Conservation (phyloP, 2,329 filamentous ascomycete genomes). For the Trichophyton equinum region DNA sequence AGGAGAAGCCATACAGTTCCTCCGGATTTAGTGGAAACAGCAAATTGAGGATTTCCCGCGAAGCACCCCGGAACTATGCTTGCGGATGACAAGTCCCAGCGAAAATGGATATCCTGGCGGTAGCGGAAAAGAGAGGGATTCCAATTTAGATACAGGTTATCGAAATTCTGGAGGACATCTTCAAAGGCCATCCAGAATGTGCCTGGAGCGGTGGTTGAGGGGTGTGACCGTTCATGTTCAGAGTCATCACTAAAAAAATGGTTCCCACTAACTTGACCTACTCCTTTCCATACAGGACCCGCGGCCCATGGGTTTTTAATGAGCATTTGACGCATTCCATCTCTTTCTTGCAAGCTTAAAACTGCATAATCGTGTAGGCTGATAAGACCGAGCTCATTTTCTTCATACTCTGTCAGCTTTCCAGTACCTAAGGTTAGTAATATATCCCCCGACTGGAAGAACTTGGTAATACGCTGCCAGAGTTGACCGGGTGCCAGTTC, state of each 20-base stretch:
- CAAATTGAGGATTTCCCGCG: constrained; percentile 51
- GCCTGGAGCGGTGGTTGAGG: constrained; percentile 42
- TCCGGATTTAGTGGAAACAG: constrained; percentile 39
- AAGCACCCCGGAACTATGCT: constrained; percentile 60
- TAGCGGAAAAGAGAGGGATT: constrained; percentile 71
- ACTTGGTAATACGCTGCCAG: constrained; percentile 64
- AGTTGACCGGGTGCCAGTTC: constrained; percentile 63
- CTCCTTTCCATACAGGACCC: constrained; percentile 36
- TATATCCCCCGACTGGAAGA: constrained; percentile 66
- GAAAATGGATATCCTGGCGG: constrained; percentile 81
- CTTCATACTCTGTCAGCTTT: constrained; percentile 61
- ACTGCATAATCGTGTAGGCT: constrained; percentile 92
- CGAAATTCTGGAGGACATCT: constrained; percentile 79
- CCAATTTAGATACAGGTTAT: constrained; percentile 96
- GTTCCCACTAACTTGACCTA: constrained; percentile 11
- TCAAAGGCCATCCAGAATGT: constrained; percentile 90
- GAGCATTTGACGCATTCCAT: constrained; percentile 55
- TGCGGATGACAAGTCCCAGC: constrained; percentile 53
- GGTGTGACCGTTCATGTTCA: constrained; percentile 13
- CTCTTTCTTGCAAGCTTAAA: constrained; percentile 57
- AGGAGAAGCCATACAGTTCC: constrained; percentile 72
- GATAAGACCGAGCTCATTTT: constrained; percentile 67
- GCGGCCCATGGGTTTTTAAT: constrained; percentile 96
- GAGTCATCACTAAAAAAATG: constrained; percentile 8
- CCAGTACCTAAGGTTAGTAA: constrained; percentile 86